Evolutionary conservation across 768 basidiomycete species (phyloP).

Genomic region (Lactarius sp.): DNA sequence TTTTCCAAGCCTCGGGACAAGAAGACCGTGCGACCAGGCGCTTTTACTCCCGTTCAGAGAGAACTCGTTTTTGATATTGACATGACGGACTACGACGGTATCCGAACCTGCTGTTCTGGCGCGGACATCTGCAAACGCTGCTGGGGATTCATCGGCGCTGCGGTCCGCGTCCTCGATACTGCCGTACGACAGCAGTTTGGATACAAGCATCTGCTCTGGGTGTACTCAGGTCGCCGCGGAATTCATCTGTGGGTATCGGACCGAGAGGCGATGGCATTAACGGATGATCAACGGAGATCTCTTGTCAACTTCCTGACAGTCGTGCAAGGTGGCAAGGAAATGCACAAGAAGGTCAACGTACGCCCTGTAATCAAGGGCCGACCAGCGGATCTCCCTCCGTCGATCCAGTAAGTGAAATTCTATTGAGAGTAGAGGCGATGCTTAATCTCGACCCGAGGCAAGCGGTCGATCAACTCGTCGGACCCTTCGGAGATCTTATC

Average conservation of each 20-base stretch:
- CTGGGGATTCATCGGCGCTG: conserved; percentile 92
- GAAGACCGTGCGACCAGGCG: conserved; percentile 67
- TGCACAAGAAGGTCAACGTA: conserved; percentile 77
- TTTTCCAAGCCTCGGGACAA: conserved; percentile 74
- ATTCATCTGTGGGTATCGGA: conserved; percentile 99
- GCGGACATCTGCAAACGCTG: conserved; percentile 89
- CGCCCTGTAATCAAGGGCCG: conserved; percentile 35
- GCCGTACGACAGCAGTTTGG: conserved; percentile 87
- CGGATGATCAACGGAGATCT: conserved; percentile 84
- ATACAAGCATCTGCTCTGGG: conserved; percentile 88
- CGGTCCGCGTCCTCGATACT: conserved; percentile 80
- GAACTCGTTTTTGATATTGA: conserved; percentile 99
- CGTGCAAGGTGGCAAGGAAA: conserved; percentile 74
- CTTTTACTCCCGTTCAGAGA: conserved; percentile 69
- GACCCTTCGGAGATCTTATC: conserved; percentile 60
- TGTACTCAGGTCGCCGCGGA: conserved; percentile 96
- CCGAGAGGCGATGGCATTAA: conserved; percentile 77
- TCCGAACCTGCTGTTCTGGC: conserved; percentile 91
- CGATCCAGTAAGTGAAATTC: conserved; percentile 47
- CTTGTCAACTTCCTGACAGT: conserved; percentile 87
- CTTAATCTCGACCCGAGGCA: conserved; percentile 19
- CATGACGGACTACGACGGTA: conserved; percentile 97
- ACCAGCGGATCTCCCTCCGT: conserved; percentile 57
- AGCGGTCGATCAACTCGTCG: conserved; percentile 45
- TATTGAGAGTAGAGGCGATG: background rate